Evolutionary conservation across 345 rosid genomes (phyloP).

Genomic region (Murraya paniculata): DNA sequence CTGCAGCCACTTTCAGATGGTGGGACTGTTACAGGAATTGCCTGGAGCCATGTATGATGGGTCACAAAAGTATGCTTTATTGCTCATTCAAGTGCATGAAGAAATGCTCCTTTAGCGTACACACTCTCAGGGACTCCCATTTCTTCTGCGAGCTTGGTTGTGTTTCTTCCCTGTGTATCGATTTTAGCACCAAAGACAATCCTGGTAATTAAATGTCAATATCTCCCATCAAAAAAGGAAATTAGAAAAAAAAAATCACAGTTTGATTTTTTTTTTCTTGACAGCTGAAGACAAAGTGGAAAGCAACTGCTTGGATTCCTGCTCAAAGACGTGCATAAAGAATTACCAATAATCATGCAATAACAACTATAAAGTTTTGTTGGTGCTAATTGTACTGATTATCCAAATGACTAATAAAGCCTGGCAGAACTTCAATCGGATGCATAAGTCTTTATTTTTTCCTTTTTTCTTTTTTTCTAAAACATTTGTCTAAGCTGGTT

Average conservation of each 20-base stretch:
- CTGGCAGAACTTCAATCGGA: too few species aligned
- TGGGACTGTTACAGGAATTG: neutral
- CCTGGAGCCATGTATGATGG: neutral
- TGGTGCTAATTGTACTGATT: too few species aligned
- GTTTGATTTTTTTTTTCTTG: too few species aligned
- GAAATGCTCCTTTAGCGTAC: neutral
- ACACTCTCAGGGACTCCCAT: neutral
- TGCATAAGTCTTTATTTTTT: too few species aligned
- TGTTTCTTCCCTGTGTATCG: neutral
- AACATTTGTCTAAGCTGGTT: too few species aligned
- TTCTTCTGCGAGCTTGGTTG: neutral
- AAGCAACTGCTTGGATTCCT: neutral
- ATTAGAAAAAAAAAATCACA: too few species aligned
- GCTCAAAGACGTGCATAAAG: neutral
- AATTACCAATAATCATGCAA: neutral
- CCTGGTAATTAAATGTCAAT: neutral
- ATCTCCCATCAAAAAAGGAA: neutral
- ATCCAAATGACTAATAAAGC: too few species aligned
- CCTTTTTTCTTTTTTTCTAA: too few species aligned
- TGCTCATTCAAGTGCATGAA: neutral
- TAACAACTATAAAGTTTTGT: too few species aligned
- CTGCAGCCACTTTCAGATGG: neutral
- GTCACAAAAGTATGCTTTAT: neutral
- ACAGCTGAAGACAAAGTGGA: neutral
- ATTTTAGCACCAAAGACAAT: neutral